Conservation (phyloP, 2,329 filamentous ascomycete species). For the Colletotrichum ledebouriae region DNA sequence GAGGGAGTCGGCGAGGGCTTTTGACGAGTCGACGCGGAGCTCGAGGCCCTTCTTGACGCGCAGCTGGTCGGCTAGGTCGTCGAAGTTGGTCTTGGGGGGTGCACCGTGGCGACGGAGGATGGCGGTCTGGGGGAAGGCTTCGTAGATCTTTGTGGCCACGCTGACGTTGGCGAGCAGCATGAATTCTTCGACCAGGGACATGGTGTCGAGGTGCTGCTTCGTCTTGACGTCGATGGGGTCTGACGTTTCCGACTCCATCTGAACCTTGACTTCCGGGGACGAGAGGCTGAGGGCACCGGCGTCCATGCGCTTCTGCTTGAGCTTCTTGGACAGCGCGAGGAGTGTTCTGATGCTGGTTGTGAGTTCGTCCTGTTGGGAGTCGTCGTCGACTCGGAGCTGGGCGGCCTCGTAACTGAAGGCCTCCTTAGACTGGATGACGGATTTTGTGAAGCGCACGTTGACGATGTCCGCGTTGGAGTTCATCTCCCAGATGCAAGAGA, state of each 20-base stretch:
- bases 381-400: constrained; percentile 92
- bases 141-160: constrained; percentile 90
- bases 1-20: constrained; percentile 92
- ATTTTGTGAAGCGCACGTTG: constrained; percentile 91
- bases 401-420: constrained; percentile 98
- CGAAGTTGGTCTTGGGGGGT: constrained; percentile 95
- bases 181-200: constrained; percentile 98
- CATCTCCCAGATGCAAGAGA: constrained; percentile 91
- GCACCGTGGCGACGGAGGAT: constrained; percentile 92
- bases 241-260: constrained; percentile 94
- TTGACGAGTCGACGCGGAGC: constrained; percentile 86
- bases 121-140: constrained; percentile 94
- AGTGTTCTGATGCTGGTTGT: constrained; percentile 91
- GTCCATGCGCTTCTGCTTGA: constrained; percentile 96
- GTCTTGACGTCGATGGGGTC: constrained; percentile 97
- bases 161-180: constrained; percentile 99
- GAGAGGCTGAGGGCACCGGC: constrained; percentile 95
- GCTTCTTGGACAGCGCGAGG: constrained; percentile 89
- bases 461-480: constrained; percentile 88
- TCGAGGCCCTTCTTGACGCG: constrained; percentile 87
- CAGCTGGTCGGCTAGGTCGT: constrained; percentile 91
- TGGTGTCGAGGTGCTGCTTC: constrained; percentile 93
- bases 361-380: constrained; percentile 87
- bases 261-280: constrained; percentile 97
- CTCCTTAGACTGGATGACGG: constrained; percentile 95